Base-by-base conservation (phyloP, 164 flowering plant species). In the Sedum album region DNA sequence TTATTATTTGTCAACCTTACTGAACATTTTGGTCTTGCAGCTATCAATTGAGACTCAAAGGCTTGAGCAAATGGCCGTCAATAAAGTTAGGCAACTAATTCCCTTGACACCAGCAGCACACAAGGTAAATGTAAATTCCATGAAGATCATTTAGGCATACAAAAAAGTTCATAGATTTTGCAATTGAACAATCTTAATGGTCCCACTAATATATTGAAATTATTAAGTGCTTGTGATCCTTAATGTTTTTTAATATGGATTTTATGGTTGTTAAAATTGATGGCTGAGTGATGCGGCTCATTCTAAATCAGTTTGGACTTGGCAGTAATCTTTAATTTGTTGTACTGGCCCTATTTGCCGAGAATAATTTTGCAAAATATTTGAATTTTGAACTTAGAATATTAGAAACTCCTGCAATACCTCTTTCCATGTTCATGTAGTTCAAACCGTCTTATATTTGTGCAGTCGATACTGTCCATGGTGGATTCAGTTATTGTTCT, bases 51-150 rank as follows among this genome's bases (percentile, higher is more conserved):
- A 75, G 70, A 83, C 76, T 63, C 96, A 88, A 71, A 86, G 87
- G 82, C 81, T 82, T 36, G 90, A 90, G 69, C 91, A 86, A 36
- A 69, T 90, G 77, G 96, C 87, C 33, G 76, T 86, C 21, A 88
- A 80, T 68, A 88, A 88, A 71, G 85, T 93, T 33, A 81, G 89
- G 75, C 89, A 82, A 66, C 77, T 90, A 67, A 84, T 90, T 62
- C 96, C 96, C 0, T 35, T 88, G 83, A 86, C 82, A 42, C 89
- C 91, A 49, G 79, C 87, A 21, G 71, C 74, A 77, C 83, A 87
- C 67, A 88, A 86, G 62, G 62, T 57, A 28, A 13, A 31, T 23
- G 13, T 4, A 28, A 26, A 57, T 3, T 57, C 33, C n/a, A 14
- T 57, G 7, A 2, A 26, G 28, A 21, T 53, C 60, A 21, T 53